These are phyloP conservation scores for Xylariaceae sp. DNA, from an alignment of 2,329 filamentous ascomycete genomes.

Conservation along the genomic window DNA sequence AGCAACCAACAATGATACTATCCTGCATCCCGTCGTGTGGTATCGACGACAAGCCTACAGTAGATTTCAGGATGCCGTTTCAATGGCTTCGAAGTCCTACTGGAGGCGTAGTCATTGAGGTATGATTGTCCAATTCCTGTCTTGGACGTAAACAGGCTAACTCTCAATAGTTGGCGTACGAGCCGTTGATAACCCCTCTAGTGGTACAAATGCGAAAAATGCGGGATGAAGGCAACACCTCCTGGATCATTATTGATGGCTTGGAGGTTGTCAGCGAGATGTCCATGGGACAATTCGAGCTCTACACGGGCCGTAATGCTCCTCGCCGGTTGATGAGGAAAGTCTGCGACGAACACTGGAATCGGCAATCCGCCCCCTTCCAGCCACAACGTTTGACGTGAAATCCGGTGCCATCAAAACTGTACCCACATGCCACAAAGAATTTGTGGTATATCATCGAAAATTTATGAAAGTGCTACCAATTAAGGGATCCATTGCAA, in stretches of 20 bases:
- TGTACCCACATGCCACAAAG: no score
- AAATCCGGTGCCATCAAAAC: neutral
- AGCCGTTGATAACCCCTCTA: slow-evolving; percentile 65
- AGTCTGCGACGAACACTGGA: slow-evolving; percentile 45
- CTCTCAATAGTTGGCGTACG: slow-evolving; percentile 57
- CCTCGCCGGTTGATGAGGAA: slow-evolving; percentile 65
- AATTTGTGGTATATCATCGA: no score
- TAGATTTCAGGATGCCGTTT: slow-evolving; percentile 65
- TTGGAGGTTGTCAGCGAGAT: slow-evolving; percentile 70
- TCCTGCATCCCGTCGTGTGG: slow-evolving; percentile 68
- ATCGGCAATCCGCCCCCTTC: slow-evolving; percentile 34
- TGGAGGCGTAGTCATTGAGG: slow-evolving; percentile 69
- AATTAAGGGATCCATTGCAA: neutral
- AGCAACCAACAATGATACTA: slow-evolving; percentile 65
- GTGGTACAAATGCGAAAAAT: slow-evolving; percentile 59
- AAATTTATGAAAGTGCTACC: neutral
- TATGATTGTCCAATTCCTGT: slow-evolving; percentile 17
- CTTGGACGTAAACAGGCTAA: neutral
- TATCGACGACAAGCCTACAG: slow-evolving; percentile 55
- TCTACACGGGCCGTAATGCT: slow-evolving; percentile 69
- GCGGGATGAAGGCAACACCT: slow-evolving; percentile 45
- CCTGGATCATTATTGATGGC: slow-evolving; percentile 70
- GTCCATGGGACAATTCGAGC: slow-evolving; percentile 71
- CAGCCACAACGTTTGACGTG: slow-evolving; percentile 26
- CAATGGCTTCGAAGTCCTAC: slow-evolving; percentile 68